A percentile compares a stretch with the other conserved stretches of the same genome.
These are phyloP conservation scores for Themeda triandra DNA, from an alignment of 176 grass and related monocot species.

Conservation along the genomic window DNA sequence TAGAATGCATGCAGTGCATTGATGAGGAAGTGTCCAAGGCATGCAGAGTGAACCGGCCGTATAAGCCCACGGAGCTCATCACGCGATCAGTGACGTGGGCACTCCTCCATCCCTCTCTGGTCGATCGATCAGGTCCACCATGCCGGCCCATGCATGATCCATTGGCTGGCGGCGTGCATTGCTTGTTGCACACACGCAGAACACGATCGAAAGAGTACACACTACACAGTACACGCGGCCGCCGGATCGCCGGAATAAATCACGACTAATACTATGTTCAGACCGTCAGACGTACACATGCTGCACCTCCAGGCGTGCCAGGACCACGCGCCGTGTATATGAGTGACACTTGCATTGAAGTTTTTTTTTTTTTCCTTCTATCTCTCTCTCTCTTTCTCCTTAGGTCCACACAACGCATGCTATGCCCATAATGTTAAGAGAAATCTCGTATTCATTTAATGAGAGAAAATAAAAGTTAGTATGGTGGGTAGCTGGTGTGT, in stretches of 20 bases:
- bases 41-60: conserved; percentile 8
- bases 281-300: not conserved
- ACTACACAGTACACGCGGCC: not conserved
- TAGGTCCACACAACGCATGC: not conserved
- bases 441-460: not conserved
- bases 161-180: not conserved
- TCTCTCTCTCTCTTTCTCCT: too few species aligned
- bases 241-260: too few species aligned
- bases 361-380: too few species aligned
- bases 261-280: not conserved
- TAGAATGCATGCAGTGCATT: not conserved
- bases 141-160: too few species aligned
- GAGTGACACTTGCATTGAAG: not conserved
- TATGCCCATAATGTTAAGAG: not conserved
- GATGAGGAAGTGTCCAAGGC: conserved; percentile 12
- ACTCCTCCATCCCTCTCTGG: not conserved
- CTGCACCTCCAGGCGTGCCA: not conserved
- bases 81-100: conserved; percentile 13
- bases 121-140: not conserved
- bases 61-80: not conserved
- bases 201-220: too few species aligned
- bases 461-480: too few species aligned
- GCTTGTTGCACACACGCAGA: too few species aligned
- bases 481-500: not conserved
- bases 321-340: conserved; percentile 1